Base-by-base conservation (phyloP, 2,329 filamentous ascomycete species). In the Aspergillus hortae region DNA sequence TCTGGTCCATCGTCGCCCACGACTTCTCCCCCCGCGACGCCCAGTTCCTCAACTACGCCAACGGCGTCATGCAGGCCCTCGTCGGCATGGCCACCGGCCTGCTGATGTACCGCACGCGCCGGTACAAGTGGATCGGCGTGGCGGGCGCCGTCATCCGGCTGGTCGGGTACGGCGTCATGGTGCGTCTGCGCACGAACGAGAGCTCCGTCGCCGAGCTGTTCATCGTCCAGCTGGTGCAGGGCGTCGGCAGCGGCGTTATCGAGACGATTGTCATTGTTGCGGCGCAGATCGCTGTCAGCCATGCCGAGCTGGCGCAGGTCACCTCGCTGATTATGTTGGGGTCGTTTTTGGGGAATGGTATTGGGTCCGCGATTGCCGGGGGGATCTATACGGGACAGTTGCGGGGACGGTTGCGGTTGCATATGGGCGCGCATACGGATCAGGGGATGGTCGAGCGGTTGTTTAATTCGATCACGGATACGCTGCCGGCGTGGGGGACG, bases 151-250 rank as follows among this genome's bases (percentile, higher is more conserved):
- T 67, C 2, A 57, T 80, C 30, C 74, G 77, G 10, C 59, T 78
- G 9, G 56, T 80, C 30, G 77, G 78, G 4, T 80, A 80, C 52
- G 77, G 76, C 3, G 58, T 79, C 27, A 80, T 80, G 78, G 67
- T 80, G 27, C 70, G 77, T 2, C 69, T 80, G 7, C 72, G 77
- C 4, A 75, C 68, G 0, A 66, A 70, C 44, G 57, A 68, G 35
- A 79, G 75, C 59, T 72, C 72, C 4, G 56, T 66, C 0, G 74
- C 67, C 6, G 78, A 80, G 61, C 66, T 80, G 1, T 77, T 79
- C 56, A 55, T 74, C 23, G 74, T 78, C 1, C 78, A 80, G 57
- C 60, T 74, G 11, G 56, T 80, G 9, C 78, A 80, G 56, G 77
- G 77, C 2, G 56, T 76, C 4, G 78, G 78, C 4, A 74, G 68